phyloP scores from a whole-genome alignment of 1,284 basidiomycete species.

The Cutaneotrichosporon mucoides region DNA sequence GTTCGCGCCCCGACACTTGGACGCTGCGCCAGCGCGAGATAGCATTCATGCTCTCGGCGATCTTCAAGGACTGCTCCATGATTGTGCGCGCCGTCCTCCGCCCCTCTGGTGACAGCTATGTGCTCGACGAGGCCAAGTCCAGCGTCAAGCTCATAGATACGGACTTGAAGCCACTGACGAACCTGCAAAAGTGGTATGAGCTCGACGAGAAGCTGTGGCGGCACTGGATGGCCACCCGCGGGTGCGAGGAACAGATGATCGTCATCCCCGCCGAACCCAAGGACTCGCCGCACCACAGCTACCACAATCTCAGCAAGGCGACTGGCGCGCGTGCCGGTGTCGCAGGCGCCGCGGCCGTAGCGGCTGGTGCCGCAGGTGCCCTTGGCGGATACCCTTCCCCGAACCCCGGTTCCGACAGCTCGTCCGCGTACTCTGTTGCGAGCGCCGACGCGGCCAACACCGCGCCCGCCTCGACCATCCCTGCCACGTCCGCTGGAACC shows the following conservation, averaged over 20 bases:
- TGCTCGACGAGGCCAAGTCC: slow-evolving; percentile 17
- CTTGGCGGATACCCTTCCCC: background rate
- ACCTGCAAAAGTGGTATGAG: slow-evolving; percentile 66
- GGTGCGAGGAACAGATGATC: slow-evolving; percentile 2
- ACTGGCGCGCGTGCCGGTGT: too few species aligned
- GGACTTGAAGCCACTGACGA: slow-evolving; percentile 70
- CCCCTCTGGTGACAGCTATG: slow-evolving; percentile 10
- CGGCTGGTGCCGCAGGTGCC: background rate
- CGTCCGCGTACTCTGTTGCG: background rate
- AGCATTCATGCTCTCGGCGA: slow-evolving; percentile 80
- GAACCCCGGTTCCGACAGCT: background rate
- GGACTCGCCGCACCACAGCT: slow-evolving; percentile 2
- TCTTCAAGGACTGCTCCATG: slow-evolving; percentile 93
- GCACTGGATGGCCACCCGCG: slow-evolving; percentile 46
- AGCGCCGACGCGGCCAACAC: slow-evolving; percentile 12
- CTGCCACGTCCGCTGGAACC: background rate
- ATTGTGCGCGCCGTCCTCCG: slow-evolving; percentile 55
- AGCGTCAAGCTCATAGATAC: slow-evolving; percentile 74
- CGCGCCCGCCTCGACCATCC: slow-evolving; percentile 3
- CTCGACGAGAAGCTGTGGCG: slow-evolving; percentile 65
- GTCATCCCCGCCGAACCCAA: background rate
- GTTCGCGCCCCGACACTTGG: slow-evolving; percentile 20
- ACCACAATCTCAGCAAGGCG: slow-evolving; percentile 1
- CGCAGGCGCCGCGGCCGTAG: background rate
- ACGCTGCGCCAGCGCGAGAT: slow-evolving; percentile 51